These are phyloP conservation scores for Macadamia integrifolia DNA, from an alignment of 164 flowering plant species.

Conservation along the genomic window DNA sequence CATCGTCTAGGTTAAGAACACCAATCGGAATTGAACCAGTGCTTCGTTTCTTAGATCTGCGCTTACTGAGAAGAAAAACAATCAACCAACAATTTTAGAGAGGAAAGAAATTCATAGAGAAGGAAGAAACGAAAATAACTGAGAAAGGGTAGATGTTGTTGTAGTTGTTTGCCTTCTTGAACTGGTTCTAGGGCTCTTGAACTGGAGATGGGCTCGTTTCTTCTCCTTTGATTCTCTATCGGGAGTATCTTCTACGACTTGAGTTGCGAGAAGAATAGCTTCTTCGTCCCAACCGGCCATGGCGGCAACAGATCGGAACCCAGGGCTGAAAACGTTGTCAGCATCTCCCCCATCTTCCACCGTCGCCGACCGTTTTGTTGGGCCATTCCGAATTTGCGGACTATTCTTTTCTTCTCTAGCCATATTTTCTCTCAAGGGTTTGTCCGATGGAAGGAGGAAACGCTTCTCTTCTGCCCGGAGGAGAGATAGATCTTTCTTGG, in stretches of 20 bases:
- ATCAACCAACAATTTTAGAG: neutral
- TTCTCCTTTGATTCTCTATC: slow-evolving; percentile 46
- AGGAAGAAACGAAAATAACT: too few species aligned
- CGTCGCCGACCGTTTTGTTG: neutral
- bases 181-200: slow-evolving; percentile 44
- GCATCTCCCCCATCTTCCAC: slow-evolving; percentile 14
- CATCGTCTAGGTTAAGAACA: neutral
- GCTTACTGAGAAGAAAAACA: slow-evolving; percentile 38
- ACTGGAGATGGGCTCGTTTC: slow-evolving; percentile 34
- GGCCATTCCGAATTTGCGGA: neutral
- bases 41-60: slow-evolving; percentile 38
- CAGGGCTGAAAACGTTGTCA: slow-evolving; percentile 52
- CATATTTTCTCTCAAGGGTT: neutral
- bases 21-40: slow-evolving; percentile 11
- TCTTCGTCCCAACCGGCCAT: slow-evolving; percentile 98
- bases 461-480: neutral
- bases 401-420: neutral
- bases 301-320: slow-evolving; percentile 74
- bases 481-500: too few species aligned
- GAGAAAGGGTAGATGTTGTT: neutral
- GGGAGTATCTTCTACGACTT: slow-evolving; percentile 86
- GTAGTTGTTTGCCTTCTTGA: slow-evolving; percentile 52
- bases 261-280: slow-evolving; percentile 54
- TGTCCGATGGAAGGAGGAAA: neutral
- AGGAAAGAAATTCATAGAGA: neutral